Conservation (phyloP, 495 filamentous ascomycete genomes). For the Aspergillus haitiensis region DNA sequence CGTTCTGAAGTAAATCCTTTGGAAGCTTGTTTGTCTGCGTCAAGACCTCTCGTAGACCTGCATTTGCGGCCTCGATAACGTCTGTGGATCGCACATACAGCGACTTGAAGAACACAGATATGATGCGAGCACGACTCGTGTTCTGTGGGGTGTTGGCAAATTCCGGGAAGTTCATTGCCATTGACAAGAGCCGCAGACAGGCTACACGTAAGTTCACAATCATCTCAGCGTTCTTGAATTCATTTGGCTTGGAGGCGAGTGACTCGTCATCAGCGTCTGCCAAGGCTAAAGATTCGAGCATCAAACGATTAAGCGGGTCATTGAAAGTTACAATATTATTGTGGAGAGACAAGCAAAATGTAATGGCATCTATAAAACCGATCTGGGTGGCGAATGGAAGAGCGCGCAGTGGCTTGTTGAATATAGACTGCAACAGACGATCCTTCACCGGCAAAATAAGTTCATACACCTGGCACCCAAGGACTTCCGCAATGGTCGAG, state of each 20-base stretch:
- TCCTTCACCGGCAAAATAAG: conserved; percentile 86
- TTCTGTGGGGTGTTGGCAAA: conserved; percentile 70
- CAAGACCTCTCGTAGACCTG: conserved; percentile 79
- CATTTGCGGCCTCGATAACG: conserved; percentile 92
- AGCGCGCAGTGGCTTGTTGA: conserved; percentile 89
- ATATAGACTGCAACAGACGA: conserved; percentile 79
- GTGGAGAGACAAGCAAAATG: conserved; percentile 84
- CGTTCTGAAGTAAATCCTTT: conserved; percentile 92
- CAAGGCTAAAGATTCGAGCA: conserved; percentile 88
- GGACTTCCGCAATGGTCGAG: conserved; percentile 71
- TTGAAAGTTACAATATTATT: conserved; percentile 86
- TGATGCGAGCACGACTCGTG: conserved; percentile 77
- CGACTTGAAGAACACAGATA: conserved; percentile 96
- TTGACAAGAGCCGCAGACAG: conserved; percentile 88
- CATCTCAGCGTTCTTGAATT: conserved; percentile 85
- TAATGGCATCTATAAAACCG: conserved; percentile 96
- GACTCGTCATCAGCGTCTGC: conserved; percentile 92
- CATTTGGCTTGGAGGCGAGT: conserved; percentile 76
- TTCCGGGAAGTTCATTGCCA: conserved; percentile 87
- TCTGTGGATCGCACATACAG: conserved; percentile 88
- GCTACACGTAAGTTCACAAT: conserved; percentile 92
- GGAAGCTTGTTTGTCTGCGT: conserved; percentile 87
- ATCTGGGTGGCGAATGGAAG: conserved; percentile 92
- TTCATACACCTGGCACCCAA: conserved; percentile 77
- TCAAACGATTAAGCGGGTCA: conserved; percentile 80